A percentile compares a stretch with the other conserved stretches of the same genome.
These are phyloP conservation scores for Rubroboletus satanas DNA, from an alignment of 768 basidiomycete species.

Conservation along the genomic window DNA sequence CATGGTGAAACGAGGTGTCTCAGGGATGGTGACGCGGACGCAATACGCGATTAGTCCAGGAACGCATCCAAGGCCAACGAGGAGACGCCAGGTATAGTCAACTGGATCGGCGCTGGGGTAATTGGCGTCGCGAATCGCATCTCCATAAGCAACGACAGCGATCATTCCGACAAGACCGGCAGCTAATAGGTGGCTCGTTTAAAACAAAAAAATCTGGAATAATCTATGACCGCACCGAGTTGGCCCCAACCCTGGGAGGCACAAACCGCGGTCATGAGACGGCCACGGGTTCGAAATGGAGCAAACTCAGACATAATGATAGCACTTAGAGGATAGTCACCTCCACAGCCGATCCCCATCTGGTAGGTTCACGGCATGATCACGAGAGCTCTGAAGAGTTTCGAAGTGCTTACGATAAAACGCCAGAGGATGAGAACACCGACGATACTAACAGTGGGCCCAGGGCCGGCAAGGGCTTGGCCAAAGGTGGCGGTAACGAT, in stretches of 20 bases:
- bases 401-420: slow-evolving; percentile 47
- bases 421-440: slow-evolving; percentile 79
- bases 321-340: slow-evolving; percentile 79
- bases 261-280: slow-evolving; percentile 87
- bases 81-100: slow-evolving; percentile 79
- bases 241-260: slow-evolving; percentile 89
- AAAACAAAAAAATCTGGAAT: background rate
- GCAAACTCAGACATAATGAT: slow-evolving; percentile 91
- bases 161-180: slow-evolving; percentile 67
- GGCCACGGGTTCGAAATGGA: slow-evolving; percentile 67
- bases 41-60: slow-evolving; percentile 77
- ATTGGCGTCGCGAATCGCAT: slow-evolving; percentile 41
- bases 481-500: slow-evolving; percentile 76
- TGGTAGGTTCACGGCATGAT: slow-evolving; percentile 13
- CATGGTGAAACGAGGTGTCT: slow-evolving; percentile 89
- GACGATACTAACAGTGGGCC: slow-evolving; percentile 59
- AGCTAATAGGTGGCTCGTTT: slow-evolving; percentile 32
- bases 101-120: slow-evolving; percentile 45
- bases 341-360: slow-evolving; percentile 83
- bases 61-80: slow-evolving; percentile 82
- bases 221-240: slow-evolving; percentile 45
- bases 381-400: background rate
- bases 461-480: slow-evolving; percentile 68
- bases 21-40: slow-evolving; percentile 88
- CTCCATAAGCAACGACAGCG: slow-evolving; percentile 60